Conservation (phyloP, 2,329 filamentous ascomycete genomes). For the Chaetoscypha palmicola region DNA sequence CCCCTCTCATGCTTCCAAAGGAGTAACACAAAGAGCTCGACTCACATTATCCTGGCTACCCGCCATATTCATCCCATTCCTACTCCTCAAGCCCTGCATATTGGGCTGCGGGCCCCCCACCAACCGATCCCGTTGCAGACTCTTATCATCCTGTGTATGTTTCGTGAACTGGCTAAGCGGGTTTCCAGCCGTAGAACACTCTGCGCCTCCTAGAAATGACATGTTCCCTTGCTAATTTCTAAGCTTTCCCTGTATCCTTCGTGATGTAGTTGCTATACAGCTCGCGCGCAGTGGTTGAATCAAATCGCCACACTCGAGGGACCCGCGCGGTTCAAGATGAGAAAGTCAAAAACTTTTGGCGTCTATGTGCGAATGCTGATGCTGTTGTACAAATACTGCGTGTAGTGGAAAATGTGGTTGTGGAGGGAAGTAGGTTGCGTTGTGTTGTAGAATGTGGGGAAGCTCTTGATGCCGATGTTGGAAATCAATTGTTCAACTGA, state of each 20-base stretch:
- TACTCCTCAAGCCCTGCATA: constrained; percentile 71
- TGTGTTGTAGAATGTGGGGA: constrained; percentile 1
- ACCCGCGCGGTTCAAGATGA: no score
- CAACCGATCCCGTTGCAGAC: constrained; percentile 82
- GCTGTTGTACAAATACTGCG: not conserved
- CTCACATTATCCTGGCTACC: constrained; percentile 63
- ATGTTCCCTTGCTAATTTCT: no score
- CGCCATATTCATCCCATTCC: constrained; percentile 38
- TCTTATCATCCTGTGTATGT: constrained; percentile 93
- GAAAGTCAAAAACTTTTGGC: constrained; percentile 1
- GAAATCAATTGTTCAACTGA: not conserved
- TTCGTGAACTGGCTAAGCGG: constrained; percentile 97
- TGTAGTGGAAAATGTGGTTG: no score
- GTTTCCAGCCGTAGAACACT: constrained; percentile 94
- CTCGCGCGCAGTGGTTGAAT: no score
- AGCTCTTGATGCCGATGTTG: not conserved
- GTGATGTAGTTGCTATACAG: no score
- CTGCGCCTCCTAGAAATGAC: constrained; percentile 93
- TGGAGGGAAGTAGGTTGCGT: not conserved
- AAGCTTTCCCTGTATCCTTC: no score
- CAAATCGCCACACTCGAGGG: no score
- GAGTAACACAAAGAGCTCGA: constrained; percentile 8
- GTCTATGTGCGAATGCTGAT: not conserved
- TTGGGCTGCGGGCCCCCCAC: constrained; percentile 65
- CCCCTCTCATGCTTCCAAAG: not conserved